Conservation (phyloP, 805 yeast species). For the Hanseniaspora thailandica region DNA sequence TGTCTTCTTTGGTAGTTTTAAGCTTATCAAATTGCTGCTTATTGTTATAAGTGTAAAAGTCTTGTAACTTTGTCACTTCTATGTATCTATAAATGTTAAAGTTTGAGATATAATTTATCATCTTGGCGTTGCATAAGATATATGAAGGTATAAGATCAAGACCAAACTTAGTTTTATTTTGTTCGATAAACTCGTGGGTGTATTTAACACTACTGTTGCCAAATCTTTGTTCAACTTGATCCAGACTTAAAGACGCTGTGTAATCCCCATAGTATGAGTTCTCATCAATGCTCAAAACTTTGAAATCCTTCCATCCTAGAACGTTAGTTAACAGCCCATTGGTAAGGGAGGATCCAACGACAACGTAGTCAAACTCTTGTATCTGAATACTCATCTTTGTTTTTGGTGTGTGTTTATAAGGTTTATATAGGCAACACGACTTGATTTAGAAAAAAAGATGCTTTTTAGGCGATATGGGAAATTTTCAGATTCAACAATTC, state of each 20-base stretch:
- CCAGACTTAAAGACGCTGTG: conserved; percentile 73
- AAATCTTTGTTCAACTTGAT: conserved; percentile 78
- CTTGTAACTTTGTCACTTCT: conserved; percentile 79
- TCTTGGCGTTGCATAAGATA: conserved; percentile 81
- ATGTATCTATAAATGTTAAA: conserved; percentile 82
- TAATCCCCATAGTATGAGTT: conserved; percentile 83
- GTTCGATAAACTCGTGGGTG: conserved; percentile 16
- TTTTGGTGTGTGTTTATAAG: too few species aligned
- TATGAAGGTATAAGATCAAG: conserved; percentile 80
- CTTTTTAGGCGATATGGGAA: too few species aligned
- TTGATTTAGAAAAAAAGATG: too few species aligned
- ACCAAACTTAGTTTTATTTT: conserved; percentile 56
- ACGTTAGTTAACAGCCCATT: conserved; percentile 89
- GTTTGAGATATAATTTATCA: conserved; percentile 43
- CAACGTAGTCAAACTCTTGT: conserved; percentile 73
- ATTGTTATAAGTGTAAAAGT: conserved; percentile 79
- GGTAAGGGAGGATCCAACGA: conserved; percentile 84
- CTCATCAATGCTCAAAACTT: conserved; percentile 77
- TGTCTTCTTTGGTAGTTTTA: conserved; percentile 79
- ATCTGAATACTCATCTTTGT: conserved; percentile 28
- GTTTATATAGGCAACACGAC: too few species aligned
- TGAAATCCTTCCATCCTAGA: conserved; percentile 96
- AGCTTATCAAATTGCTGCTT: conserved; percentile 81
- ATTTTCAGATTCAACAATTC: background rate
- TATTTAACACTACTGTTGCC: conserved; percentile 44